Conservation (phyloP, 2,329 filamentous ascomycete species). For the Ophiostoma sp. region DNA sequence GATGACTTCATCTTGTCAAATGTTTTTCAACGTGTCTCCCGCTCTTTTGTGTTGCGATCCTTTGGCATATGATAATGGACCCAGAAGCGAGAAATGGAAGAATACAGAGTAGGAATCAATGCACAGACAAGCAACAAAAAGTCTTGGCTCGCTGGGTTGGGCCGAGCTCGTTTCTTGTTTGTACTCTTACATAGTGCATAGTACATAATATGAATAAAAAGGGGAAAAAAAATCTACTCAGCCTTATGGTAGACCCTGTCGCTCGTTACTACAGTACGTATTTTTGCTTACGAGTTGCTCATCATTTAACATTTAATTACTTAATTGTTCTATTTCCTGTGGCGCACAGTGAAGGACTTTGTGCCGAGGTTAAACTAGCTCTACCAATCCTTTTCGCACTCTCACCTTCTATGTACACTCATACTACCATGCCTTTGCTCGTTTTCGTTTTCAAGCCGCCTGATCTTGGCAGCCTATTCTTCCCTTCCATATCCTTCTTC, state of each 20-base stretch:
- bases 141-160: constrained; percentile 4
- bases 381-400: neutral
- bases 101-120: neutral
- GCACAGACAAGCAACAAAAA: neutral
- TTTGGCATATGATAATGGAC: constrained; percentile 8
- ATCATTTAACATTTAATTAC: neutral
- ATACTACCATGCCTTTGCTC: neutral
- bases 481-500: neutral
- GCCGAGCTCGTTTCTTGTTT: neutral
- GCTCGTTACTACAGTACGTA: neutral
- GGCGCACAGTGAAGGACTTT: constrained; percentile 6
- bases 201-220: neutral
- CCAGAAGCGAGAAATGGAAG: neutral
- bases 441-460: constrained; percentile 2
- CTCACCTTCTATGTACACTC: no score
- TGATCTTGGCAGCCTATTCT: neutral
- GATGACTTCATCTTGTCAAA: neutral
- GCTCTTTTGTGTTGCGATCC: neutral
- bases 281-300: neutral
- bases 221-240: neutral
- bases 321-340: neutral
- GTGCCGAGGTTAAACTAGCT: neutral
- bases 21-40: neutral
- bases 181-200: no score
- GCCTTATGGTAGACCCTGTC: constrained; percentile 1